A percentile compares a stretch with the other conserved stretches of the same genome.
Conservation (phyloP, 2,329 filamentous ascomycete genomes). For the Fusarium tupiense region DNA sequence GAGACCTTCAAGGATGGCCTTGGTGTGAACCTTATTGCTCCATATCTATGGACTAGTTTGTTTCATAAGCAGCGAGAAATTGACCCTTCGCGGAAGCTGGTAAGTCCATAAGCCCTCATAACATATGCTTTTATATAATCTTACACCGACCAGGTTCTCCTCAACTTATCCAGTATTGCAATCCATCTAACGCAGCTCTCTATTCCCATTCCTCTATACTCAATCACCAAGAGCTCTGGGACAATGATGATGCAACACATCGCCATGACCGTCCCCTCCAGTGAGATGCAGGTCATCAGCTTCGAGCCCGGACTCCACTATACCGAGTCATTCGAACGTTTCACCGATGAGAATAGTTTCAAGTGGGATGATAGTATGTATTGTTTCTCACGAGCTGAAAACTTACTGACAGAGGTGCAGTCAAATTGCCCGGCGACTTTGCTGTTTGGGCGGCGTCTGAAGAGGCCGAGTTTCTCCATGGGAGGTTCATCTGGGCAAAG, state of each 20-base stretch:
- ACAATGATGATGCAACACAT: slow-evolving; percentile 51
- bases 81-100: neutral
- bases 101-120: fast-evolving
- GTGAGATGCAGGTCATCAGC: slow-evolving; percentile 42
- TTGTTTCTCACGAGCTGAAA: fast-evolving
- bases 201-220: slow-evolving; percentile 42
- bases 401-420: neutral
- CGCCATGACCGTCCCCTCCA: slow-evolving; percentile 46
- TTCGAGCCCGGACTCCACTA: slow-evolving; percentile 25
- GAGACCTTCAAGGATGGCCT: neutral
- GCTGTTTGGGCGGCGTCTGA: slow-evolving; percentile 18
- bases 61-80: slow-evolving; percentile 4
- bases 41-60: neutral
- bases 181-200: neutral
- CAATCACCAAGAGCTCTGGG: slow-evolving; percentile 50
- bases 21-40: neutral
- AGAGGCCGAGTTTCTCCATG: slow-evolving; percentile 16
- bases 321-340: neutral
- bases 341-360: neutral
- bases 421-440: slow-evolving; percentile 3
- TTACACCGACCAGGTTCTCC: neutral
- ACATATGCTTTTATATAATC: fast-evolving
- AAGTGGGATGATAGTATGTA: slow-evolving; percentile 13
- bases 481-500: slow-evolving; percentile 4
- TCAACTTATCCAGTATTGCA: neutral